Conservation (phyloP, 129 eudicot genomes). For the Heracleum sosnowskyi region DNA sequence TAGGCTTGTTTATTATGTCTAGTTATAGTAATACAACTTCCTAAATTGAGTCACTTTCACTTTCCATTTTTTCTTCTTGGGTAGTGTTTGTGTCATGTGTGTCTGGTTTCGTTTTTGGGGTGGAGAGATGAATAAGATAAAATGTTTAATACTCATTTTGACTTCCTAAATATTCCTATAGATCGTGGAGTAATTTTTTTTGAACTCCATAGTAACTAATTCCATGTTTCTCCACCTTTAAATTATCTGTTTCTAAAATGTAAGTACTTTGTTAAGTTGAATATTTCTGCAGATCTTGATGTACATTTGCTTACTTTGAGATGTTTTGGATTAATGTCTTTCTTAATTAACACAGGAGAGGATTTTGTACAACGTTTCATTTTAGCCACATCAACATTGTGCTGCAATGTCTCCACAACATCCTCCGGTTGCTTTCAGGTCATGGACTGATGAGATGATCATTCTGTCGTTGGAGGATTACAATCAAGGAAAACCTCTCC, state of each 20-base stretch:
- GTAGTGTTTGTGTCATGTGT: neutral
- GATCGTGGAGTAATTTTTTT: neutral
- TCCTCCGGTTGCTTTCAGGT: conserved; percentile 19
- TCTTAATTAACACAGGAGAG: conserved; percentile 14
- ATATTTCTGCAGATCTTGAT: neutral
- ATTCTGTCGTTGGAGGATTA: conserved; percentile 21
- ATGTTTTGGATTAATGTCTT: conserved; percentile 7
- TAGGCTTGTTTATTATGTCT: neutral
- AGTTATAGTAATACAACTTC: neutral
- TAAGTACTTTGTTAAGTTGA: neutral
- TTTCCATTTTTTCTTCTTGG: neutral
- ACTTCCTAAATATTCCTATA: neutral
- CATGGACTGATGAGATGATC: conserved; percentile 36
- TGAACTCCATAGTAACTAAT: neutral
- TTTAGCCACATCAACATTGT: neutral
- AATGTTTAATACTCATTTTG: neutral
- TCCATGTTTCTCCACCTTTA: neutral
- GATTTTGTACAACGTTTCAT: neutral
- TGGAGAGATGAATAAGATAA: neutral
- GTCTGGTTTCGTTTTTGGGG: neutral
- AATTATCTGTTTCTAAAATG: neutral
- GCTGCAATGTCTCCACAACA: conserved; percentile 54
- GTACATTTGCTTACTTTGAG: conserved; percentile 4
- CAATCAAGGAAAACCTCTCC: conserved; percentile 30
- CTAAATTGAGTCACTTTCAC: neutral